These are phyloP conservation scores for Euphorbia lathyris DNA, from an alignment of 345 rosid species.

Conservation along the genomic window DNA sequence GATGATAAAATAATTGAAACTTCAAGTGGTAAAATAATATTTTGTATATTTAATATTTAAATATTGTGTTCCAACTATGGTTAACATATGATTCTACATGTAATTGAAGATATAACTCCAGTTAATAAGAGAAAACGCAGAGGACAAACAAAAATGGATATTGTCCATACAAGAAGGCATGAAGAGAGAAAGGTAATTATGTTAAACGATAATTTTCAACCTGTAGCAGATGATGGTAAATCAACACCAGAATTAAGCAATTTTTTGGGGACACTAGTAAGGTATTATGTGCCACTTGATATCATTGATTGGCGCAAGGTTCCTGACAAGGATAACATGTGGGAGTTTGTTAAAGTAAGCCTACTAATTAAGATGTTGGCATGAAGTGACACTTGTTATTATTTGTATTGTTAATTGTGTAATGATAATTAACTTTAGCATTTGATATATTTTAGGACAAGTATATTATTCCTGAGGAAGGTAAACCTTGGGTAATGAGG, in stretches of 20 bases:
- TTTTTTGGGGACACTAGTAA: neutral
- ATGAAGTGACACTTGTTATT: neutral
- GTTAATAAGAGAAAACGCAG: neutral
- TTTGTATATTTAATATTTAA: too few species aligned
- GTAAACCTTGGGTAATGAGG: neutral
- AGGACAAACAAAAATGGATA: neutral
- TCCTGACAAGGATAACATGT: neutral
- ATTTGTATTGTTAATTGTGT: neutral
- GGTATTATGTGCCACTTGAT: neutral
- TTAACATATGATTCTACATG: too few species aligned
- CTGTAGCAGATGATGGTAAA: neutral
- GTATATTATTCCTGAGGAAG: neutral
- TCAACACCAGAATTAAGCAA: neutral
- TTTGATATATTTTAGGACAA: neutral
- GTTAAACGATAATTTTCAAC: neutral
- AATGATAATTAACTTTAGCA: neutral
- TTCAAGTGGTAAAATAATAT: too few species aligned
- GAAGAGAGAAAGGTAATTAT: neutral
- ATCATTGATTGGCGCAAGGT: neutral
- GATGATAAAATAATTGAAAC: neutral
- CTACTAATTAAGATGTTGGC: too few species aligned
- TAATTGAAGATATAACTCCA: neutral
- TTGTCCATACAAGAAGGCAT: neutral
- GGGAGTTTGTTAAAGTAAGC: neutral
- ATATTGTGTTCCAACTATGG: neutral